These are phyloP conservation scores for Exophiala bonariae DNA, from an alignment of 2,329 filamentous ascomycete species.

Conservation along the genomic window DNA sequence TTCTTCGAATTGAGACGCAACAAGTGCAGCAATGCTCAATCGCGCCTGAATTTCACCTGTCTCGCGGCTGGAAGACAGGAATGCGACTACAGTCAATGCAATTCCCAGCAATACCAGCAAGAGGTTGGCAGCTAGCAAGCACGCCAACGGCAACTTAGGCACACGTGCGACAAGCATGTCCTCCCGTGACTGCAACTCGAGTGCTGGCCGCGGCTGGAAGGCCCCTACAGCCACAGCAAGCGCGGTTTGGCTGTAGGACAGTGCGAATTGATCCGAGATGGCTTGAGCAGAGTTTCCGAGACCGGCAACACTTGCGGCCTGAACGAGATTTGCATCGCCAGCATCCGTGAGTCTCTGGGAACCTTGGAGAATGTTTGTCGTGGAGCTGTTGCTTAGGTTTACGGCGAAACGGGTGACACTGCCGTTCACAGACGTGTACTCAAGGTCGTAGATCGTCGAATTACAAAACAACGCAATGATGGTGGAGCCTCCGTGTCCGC, in stretches of 20 bases:
- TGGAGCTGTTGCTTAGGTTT: constrained; percentile 18
- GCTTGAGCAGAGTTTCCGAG: too few species aligned
- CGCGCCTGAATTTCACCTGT: constrained; percentile 12
- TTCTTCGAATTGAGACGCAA: constrained; percentile 13
- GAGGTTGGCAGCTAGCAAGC: too few species aligned
- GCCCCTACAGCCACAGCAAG: constrained; percentile 9
- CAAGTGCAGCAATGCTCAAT: constrained; percentile 15
- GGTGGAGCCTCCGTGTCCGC: constrained; percentile 10
- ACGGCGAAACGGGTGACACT: constrained; percentile 15
- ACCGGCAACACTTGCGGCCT: constrained; percentile 4
- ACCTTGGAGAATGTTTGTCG: constrained; percentile 19
- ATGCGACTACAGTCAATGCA: constrained; percentile 3
- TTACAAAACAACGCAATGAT: constrained; percentile 23
- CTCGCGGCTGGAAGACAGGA: constrained; percentile 5
- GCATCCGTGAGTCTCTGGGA: too few species aligned
- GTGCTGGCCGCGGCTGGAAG: background rate
- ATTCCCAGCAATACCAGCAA: constrained; percentile 4
- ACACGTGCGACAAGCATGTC: too few species aligned
- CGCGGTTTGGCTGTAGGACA: constrained; percentile 6
- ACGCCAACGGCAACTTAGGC: too few species aligned
- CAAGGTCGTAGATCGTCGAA: constrained; percentile 25
- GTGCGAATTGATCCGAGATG: constrained; percentile 6
- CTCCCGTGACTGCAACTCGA: too few species aligned
- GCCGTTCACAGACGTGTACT: constrained; percentile 23
- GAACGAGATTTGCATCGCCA: too few species aligned